Evolutionary conservation across 2,329 filamentous ascomycete genomes (phyloP).

Genomic region (Pseudonectria buxi): DNA sequence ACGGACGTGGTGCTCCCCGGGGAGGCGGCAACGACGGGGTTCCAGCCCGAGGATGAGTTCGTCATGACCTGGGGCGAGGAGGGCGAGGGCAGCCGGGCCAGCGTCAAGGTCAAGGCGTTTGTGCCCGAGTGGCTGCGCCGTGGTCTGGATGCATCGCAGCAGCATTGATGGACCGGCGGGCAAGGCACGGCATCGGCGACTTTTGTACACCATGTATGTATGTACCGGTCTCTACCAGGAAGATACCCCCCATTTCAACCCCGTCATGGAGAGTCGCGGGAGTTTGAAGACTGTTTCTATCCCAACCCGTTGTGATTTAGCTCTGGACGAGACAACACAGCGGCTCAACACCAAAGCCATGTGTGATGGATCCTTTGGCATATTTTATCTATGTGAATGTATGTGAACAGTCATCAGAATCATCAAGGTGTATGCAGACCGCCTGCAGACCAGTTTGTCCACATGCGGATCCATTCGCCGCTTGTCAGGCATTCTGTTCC

Average conservation of each 20-base stretch:
- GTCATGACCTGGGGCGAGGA: slow-evolving; percentile 47
- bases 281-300: too few relatives aligned
- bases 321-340: too few relatives aligned
- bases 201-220: too few relatives aligned
- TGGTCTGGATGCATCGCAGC: slow-evolving; percentile 28
- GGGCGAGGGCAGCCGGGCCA: slow-evolving; percentile 28
- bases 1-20: slow-evolving; percentile 69
- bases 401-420: too few relatives aligned
- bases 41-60: slow-evolving; percentile 55
- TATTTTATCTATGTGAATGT: too few relatives aligned
- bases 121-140: slow-evolving; percentile 68
- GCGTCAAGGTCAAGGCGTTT: slow-evolving; percentile 65
- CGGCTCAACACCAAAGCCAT: too few relatives aligned
- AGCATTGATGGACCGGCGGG: slow-evolving; percentile 9
- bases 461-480: too few relatives aligned
- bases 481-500: too few relatives aligned
- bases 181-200: background rate
- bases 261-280: background rate
- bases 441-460: too few relatives aligned
- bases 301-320: too few relatives aligned
- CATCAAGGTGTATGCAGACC: too few relatives aligned
- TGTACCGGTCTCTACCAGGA: slow-evolving; percentile 1
- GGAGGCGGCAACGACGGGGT: slow-evolving; percentile 57
- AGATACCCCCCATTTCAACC: slow-evolving; percentile 8
- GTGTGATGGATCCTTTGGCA: too few relatives aligned